Conservation (phyloP, 2,329 filamentous ascomycete genomes). For the Colletotrichum brevisporum region DNA sequence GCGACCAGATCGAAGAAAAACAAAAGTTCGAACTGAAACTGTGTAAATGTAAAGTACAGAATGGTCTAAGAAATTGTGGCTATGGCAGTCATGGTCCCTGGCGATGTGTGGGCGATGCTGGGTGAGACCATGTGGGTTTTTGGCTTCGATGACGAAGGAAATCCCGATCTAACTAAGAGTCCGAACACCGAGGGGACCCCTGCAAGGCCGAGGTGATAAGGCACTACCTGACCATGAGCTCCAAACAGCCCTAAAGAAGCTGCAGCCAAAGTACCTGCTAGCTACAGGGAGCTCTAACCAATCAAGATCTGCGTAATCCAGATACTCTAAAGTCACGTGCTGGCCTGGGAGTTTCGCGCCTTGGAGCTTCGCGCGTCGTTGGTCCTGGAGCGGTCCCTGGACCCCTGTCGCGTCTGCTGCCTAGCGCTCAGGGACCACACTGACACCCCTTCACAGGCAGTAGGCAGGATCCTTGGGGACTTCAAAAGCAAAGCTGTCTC, state of each 20-base stretch:
- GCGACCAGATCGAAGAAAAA: background rate
- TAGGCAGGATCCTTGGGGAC: no score
- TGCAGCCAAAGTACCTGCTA: conserved; percentile 11
- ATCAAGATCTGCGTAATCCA: conserved; percentile 34
- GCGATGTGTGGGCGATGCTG: conserved; percentile 25
- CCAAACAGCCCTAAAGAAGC: background rate
- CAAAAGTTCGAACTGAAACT: background rate
- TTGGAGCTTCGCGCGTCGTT: conserved; percentile 13
- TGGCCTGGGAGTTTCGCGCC: conserved; percentile 17
- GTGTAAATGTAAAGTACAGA: background rate
- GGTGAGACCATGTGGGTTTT: conserved; percentile 22
- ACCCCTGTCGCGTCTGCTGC: conserved; percentile 36
- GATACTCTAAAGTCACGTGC: conserved; percentile 29
- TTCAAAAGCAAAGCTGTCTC: background rate
- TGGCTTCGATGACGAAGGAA: conserved; percentile 39
- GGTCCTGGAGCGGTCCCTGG: background rate
- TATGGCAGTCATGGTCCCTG: conserved; percentile 30
- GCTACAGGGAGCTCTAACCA: background rate
- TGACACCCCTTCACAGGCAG: background rate
- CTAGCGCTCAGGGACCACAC: conserved; percentile 20
- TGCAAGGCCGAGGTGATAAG: conserved; percentile 25
- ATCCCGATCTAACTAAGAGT: conserved; percentile 36
- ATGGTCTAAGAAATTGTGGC: conserved; percentile 24
- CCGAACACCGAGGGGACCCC: conserved; percentile 24
- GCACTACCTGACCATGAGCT: background rate